phyloP scores from a whole-genome alignment of 176 grass and related monocot species.

The Alopecurus myosuroides region DNA sequence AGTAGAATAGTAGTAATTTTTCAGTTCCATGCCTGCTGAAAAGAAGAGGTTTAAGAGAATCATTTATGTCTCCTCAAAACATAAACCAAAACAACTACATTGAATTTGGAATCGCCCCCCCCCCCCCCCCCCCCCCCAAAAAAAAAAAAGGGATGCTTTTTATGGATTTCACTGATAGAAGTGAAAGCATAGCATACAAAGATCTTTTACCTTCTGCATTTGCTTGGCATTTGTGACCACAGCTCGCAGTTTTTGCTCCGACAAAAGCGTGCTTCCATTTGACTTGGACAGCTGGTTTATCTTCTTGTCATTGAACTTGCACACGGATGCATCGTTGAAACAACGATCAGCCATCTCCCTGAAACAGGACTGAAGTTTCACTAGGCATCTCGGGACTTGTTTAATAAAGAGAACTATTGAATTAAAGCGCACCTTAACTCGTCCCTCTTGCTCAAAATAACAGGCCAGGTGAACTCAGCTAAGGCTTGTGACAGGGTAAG shows the following conservation, averaged over 20 bases:
- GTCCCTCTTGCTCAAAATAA: constrained; percentile 48
- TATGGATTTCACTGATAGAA: too few species aligned
- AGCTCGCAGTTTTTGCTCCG: constrained; percentile 54
- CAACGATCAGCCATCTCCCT: constrained; percentile 41
- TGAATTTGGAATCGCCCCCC: too few species aligned
- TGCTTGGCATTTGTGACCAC: constrained; percentile 43
- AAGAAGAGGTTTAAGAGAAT: too few species aligned
- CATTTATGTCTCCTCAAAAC: too few species aligned
- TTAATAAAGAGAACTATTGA: too few species aligned
- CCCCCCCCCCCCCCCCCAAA: too few species aligned
- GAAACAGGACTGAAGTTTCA: not conserved
- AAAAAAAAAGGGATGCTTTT: too few species aligned
- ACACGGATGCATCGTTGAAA: constrained; percentile 26
- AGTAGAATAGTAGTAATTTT: too few species aligned
- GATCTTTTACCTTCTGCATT: constrained; percentile 24
- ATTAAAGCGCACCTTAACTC: constrained; percentile 6
- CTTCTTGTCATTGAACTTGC: constrained; percentile 46
- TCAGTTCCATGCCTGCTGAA: too few species aligned
- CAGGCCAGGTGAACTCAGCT: constrained; percentile 48
- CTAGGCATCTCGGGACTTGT: too few species aligned
- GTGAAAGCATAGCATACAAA: too few species aligned
- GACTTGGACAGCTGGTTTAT: constrained; percentile 22
- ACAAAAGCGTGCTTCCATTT: constrained; percentile 30
- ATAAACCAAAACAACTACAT: too few species aligned
- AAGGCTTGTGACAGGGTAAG: constrained; percentile 49